A percentile compares a stretch with the other conserved stretches of the same genome.
phyloP scores from a whole-genome alignment of 257 asterid species.

The Penstemon eatonii region DNA sequence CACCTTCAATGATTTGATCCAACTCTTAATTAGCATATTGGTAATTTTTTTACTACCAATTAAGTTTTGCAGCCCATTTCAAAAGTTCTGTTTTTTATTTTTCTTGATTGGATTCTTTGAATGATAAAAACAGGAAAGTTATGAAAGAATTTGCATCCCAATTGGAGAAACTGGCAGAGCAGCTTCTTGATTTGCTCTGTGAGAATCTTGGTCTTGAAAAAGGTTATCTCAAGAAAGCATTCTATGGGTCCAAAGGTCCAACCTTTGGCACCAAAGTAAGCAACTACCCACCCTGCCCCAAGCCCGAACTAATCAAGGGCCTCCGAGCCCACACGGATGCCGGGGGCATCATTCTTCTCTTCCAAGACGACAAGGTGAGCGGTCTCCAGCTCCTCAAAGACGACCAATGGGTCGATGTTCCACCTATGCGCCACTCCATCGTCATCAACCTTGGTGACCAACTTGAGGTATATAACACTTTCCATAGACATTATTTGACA shows the following conservation, averaged over 20 bases:
- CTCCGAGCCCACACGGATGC: conserved; percentile 82
- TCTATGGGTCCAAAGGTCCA: conserved; percentile 64
- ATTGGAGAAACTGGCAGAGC: conserved; percentile 65
- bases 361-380: conserved; percentile 75
- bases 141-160: conserved; percentile 65
- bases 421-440: conserved; percentile 74
- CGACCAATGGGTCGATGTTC: conserved; percentile 67
- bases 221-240: conserved; percentile 65
- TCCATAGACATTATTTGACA: not conserved
- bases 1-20: no score
- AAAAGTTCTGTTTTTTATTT: not conserved
- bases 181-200: conserved; percentile 60
- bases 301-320: conserved; percentile 72
- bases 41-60: no score
- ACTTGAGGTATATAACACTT: conserved; percentile 48
- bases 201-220: conserved; percentile 76
- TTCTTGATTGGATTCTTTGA: not conserved
- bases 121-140: conserved; percentile 39
- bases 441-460: conserved; percentile 71
- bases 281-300: conserved; percentile 75
- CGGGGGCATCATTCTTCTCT: conserved; percentile 69
- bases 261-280: conserved; percentile 75
- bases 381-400: conserved; percentile 79
- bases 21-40: no score
- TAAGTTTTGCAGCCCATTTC: not conserved